These are phyloP conservation scores for Hericium rajendrae DNA, from an alignment of 768 basidiomycete genomes.

Conservation along the genomic window DNA sequence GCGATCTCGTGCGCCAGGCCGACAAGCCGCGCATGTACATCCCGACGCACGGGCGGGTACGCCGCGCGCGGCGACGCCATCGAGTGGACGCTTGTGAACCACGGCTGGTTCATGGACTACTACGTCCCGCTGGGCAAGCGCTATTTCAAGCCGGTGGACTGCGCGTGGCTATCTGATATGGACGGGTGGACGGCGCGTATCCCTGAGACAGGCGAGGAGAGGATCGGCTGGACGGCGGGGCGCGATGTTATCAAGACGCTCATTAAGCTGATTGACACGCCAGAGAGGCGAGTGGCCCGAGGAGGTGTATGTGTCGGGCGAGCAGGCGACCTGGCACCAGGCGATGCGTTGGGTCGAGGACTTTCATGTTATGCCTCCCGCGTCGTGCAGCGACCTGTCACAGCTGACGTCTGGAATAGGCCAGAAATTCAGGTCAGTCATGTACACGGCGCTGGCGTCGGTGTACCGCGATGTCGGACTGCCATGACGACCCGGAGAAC, in stretches of 20 bases:
- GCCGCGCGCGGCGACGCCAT: background rate
- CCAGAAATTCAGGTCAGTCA: background rate
- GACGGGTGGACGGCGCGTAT: background rate
- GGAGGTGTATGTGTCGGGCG: background rate
- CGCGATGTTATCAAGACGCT: background rate
- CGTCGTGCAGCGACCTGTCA: background rate
- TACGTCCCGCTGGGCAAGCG: background rate
- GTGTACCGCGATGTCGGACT: background rate
- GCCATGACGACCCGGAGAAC: background rate
- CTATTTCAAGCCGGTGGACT: background rate
- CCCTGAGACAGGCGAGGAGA: background rate
- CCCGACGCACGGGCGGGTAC: background rate
- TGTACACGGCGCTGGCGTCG: background rate
- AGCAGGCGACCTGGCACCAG: background rate
- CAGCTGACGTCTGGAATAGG: background rate
- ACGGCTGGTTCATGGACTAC: background rate
- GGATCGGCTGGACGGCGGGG: background rate
- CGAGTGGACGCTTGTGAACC: background rate
- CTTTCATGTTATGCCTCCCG: background rate
- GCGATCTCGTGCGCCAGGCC: background rate
- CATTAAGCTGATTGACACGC: background rate
- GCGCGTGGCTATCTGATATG: background rate
- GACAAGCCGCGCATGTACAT: background rate
- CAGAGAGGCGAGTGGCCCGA: background rate
- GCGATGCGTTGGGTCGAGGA: background rate